Conservation (phyloP, 169 alveolate genomes). For the Eimeria praecox region DNA sequence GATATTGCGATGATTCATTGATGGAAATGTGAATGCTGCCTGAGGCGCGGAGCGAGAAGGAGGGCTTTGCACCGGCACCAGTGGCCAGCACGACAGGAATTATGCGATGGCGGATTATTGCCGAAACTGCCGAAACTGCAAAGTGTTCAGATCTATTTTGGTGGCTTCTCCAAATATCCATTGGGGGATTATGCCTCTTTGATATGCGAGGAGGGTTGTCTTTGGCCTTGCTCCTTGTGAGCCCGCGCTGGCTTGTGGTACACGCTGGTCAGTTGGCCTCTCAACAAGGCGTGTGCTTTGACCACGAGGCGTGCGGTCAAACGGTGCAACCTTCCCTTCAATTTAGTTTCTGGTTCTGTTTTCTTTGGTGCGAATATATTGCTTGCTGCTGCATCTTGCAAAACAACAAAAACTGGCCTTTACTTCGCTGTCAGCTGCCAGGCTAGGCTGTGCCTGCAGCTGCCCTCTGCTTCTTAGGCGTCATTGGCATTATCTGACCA, state of each 20-base stretch:
- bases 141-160: not conserved
- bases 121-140: too few species aligned
- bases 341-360: not conserved
- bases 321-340: not conserved
- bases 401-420: not conserved
- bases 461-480: not conserved
- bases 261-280: not conserved
- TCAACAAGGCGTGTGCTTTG: not conserved
- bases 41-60: too few species aligned
- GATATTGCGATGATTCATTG: not conserved
- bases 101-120: not conserved
- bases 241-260: not conserved
- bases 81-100: too few species aligned
- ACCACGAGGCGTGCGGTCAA: too few species aligned
- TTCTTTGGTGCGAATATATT: not conserved
- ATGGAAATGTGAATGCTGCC: not conserved
- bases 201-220: not conserved
- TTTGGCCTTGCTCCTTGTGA: not conserved
- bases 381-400: not conserved
- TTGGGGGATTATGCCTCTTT: not conserved
- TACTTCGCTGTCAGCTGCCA: not conserved
- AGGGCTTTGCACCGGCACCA: too few species aligned
- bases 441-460: not conserved
- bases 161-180: not conserved
- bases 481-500: not conserved